Evolutionary conservation across 768 basidiomycete species (phyloP), one percentile per base, ranked within the genome.

Genomic region (Austroboletus eburneus): DNA sequence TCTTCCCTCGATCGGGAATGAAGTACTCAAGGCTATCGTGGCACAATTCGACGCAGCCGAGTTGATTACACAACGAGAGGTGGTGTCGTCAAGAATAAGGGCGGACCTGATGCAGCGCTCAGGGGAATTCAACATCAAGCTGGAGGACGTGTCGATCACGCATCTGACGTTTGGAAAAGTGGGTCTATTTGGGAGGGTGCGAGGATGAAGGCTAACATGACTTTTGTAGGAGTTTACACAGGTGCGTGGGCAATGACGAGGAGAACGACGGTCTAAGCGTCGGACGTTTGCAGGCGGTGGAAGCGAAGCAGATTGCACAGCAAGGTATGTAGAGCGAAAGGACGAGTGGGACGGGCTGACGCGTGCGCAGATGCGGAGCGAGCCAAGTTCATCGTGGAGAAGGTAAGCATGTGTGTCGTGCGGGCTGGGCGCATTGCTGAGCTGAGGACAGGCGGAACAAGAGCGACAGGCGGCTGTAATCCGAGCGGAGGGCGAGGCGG

Each of bases 241-340:
- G 67, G 74, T 75, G 38, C 29, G 60, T 56, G 21, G 32, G 39
- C 42, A 30, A 46, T 21, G 34, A 39, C 29, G 30, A 22, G 3
- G 30, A 18, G 16, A 18, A 23, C 33, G 34, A 37, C 1, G 17
- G 38, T 38, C 29, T 43, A 34, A 52, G 17, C 17, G 16, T 39
- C 16, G 9, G 22, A 45, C 0, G 40, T 24, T 39, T 46, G 27
- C 39, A 76, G 83, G 96, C 96, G n/a, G 96, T 99, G 9, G 96
- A 99, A 71, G 95, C 95, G 33, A 99, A 99, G 69, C 96, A 98
- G 69, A 97, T 99, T 65, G 96, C 96, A 9, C 96, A 99, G 67
- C 96, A 99, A 79, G 90, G 90, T 91, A 57, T 39, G 72, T 52
- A 4, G n/a, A 35, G 22, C 18, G 23, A 40, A 40, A 18, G 24